Evolutionary conservation across 1,284 basidiomycete genomes (phyloP).

Genomic region (Neonothopanus nambi): DNA sequence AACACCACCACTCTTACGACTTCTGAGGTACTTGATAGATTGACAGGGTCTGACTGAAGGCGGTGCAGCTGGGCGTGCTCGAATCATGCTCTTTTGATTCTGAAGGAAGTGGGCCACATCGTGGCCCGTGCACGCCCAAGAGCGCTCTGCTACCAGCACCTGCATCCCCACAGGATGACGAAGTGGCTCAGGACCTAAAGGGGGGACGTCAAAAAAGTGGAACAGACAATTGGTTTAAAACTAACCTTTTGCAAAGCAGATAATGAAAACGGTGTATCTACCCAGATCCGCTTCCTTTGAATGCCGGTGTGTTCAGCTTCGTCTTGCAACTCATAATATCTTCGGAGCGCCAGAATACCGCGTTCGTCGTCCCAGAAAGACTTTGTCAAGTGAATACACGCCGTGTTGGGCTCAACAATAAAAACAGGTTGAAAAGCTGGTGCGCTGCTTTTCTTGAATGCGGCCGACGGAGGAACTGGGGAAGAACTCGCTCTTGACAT

Average conservation of each 20-base stretch:
- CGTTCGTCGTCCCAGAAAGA: no score
- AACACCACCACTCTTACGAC: slow-evolving; percentile 59
- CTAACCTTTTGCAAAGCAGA: slow-evolving; percentile 74
- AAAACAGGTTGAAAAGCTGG: no score
- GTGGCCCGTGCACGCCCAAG: slow-evolving; percentile 70
- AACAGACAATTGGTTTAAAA: no score
- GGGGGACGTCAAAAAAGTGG: no score
- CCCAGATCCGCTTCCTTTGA: slow-evolving; percentile 66
- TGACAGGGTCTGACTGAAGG: slow-evolving; percentile 63
- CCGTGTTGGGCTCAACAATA: no score
- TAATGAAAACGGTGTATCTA: slow-evolving; percentile 71
- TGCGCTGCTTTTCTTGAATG: slow-evolving; percentile 33
- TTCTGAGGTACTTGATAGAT: slow-evolving; percentile 70
- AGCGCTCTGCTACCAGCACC: no score
- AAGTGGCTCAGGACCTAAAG: slow-evolving; percentile 74
- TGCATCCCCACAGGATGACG: slow-evolving; percentile 63
- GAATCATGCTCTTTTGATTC: slow-evolving; percentile 82
- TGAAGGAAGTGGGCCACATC: slow-evolving; percentile 65
- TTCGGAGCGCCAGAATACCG: slow-evolving; percentile 59
- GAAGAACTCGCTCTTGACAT: slow-evolving; percentile 35
- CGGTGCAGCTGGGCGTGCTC: slow-evolving; percentile 49
- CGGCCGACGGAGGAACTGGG: slow-evolving; percentile 22
- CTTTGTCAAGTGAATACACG: no score
- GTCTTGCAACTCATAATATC: slow-evolving; percentile 66
- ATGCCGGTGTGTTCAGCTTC: slow-evolving; percentile 67